These are phyloP conservation scores for Fusarium odoratissimum DNA, from an alignment of 2,329 filamentous ascomycete genomes.

Conservation along the genomic window DNA sequence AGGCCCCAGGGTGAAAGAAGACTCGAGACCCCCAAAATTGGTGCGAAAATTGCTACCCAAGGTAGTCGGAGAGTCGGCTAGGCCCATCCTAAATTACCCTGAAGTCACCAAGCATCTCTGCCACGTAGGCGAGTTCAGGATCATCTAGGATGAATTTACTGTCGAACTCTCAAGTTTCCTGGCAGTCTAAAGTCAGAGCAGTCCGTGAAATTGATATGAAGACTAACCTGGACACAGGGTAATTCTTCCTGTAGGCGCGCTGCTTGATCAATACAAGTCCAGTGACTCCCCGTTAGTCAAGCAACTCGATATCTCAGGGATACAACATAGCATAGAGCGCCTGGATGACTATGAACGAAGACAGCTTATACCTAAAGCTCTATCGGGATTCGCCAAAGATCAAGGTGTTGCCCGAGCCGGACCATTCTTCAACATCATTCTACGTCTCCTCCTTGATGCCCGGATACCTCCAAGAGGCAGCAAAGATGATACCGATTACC, in stretches of 20 bases:
- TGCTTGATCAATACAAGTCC: conserved; percentile 90
- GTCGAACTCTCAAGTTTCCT: not conserved
- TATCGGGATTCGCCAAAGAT: conserved; percentile 49
- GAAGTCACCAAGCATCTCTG: not conserved
- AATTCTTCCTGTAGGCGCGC: conserved; percentile 82
- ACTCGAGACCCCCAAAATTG: not conserved
- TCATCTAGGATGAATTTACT: not conserved
- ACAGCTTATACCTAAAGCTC: conserved; percentile 72
- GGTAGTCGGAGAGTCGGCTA: not conserved
- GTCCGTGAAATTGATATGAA: not conserved
- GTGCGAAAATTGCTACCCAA: not conserved
- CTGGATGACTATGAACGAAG: conserved; percentile 70
- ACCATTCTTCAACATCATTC: conserved; percentile 83
- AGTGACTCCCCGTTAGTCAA: conserved; percentile 79
- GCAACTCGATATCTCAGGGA: conserved; percentile 89
- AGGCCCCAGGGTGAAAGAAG: not conserved
- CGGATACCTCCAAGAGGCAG: conserved; percentile 80
- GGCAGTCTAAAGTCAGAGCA: not conserved
- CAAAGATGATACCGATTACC: conserved; percentile 78
- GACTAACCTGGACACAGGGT: conserved; percentile 59
- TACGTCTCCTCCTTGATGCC: conserved; percentile 79
- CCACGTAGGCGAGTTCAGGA: not conserved
- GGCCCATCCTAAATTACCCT: not conserved
- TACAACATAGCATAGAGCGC: conserved; percentile 79
- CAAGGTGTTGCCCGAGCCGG: conserved; percentile 52